Evolutionary conservation across 2,329 filamentous ascomycete species (phyloP), one percentile per base, ranked within the genome.

Genomic region (Colletotrichum spinosum): DNA sequence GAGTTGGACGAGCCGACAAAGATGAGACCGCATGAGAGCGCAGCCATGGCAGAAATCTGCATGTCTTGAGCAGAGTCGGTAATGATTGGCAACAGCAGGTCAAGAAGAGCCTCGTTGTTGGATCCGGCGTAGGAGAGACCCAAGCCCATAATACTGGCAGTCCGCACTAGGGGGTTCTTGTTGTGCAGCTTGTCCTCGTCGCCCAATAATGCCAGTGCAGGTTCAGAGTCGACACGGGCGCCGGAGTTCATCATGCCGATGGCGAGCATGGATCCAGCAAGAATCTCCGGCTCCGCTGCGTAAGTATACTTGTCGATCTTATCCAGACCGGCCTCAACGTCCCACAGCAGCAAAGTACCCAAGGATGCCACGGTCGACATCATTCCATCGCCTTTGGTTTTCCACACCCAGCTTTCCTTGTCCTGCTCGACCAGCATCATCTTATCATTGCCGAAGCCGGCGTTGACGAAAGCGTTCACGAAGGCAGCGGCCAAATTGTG

Each of bases 321-420:
- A 77, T 97, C 93, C 58, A 99, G 83, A 60, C 95, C 96, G 70
- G 88, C 90, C 74, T 98, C 95, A 25, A 97, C 90, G 74, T 99
- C 95, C 92, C 96, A 97, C 73, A 97, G 87, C 75, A 97, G 84
- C 15, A 99, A 84, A 72, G 96, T 95, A 74, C 96, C 96, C 71
- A 97, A 81, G 0, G 96, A 98, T 5, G 97, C 97, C 44, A 97
- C 92, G 0, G 95, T 97, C 1, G 96, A 98, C 79, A 97, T 86
- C 94, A 97, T 97, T 69, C 96, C 96, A 73, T 97, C 94, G 46
- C 97, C 94, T 80, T 99, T 99, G 17, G 97, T 98, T 84, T 98
- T 99, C 93, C 94, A 99, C 5, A 99, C 93, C 95, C 96, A 99
- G 69, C 91, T 92, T 72, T 92, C 90, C 82, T 97, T 97, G 69